phyloP scores from a whole-genome alignment of 495 filamentous ascomycete genomes.

The Hypoxylon lenormandii region DNA sequence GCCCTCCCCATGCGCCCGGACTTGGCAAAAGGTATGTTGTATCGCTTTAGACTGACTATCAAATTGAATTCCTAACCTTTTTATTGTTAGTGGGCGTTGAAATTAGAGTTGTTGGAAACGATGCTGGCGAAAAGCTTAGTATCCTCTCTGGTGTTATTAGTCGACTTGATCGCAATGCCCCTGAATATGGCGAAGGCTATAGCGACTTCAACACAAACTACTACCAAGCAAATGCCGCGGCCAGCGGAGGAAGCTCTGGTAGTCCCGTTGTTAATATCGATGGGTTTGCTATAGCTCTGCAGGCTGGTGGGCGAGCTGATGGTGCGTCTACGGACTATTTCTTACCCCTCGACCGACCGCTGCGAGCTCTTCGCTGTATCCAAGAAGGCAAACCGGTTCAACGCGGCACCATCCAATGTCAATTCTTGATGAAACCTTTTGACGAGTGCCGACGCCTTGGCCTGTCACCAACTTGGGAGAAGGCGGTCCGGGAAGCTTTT shows the following conservation, averaged over 20 bases:
- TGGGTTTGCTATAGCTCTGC: constrained; percentile 89
- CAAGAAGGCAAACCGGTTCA: constrained; percentile 77
- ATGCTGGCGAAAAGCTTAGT: constrained; percentile 97
- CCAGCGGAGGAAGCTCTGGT: constrained; percentile 94
- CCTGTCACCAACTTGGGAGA: constrained; percentile 85
- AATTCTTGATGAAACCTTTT: constrained; percentile 96
- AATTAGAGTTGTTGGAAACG: constrained; percentile 97
- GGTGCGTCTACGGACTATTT: constrained; percentile 98
- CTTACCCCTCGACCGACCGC: constrained; percentile 88
- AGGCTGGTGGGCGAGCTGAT: constrained; percentile 92
- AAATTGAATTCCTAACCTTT: constrained; percentile 13
- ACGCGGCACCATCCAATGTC: constrained; percentile 95
- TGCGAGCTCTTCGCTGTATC: constrained; percentile 87
- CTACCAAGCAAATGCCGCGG: constrained; percentile 96
- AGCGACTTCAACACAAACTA: constrained; percentile 99
- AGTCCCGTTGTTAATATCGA: constrained; percentile 97
- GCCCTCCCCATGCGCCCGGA: constrained; percentile 87
- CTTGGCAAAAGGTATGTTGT: constrained; percentile 68
- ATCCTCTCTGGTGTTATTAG: constrained; percentile 98
- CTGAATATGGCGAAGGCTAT: constrained; percentile 98
- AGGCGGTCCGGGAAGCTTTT: constrained; percentile 79
- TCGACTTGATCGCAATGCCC: constrained; percentile 92
- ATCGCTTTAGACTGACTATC: neutral
- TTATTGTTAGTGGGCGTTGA: constrained; percentile 77
- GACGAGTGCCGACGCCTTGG: constrained; percentile 95